Evolutionary conservation across 2,329 filamentous ascomycete genomes (phyloP).

Genomic region (Monosporascus sp.): DNA sequence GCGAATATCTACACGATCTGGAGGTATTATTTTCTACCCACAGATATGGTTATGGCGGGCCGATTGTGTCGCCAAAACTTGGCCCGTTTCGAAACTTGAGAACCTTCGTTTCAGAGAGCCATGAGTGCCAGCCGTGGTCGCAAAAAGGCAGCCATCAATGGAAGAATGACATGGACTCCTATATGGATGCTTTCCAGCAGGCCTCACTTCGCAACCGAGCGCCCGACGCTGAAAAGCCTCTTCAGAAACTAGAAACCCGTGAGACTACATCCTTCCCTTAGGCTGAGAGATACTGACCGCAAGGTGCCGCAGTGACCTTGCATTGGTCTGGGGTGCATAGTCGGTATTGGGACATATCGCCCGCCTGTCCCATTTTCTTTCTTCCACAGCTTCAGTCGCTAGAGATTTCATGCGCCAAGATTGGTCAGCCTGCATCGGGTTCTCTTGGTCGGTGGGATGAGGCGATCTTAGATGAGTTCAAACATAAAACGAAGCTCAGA

Average conservation of each 20-base stretch:
- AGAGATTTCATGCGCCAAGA: slow-evolving; percentile 9
- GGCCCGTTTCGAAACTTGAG: slow-evolving; percentile 5
- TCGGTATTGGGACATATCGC: slow-evolving; percentile 7
- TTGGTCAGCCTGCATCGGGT: slow-evolving; percentile 1
- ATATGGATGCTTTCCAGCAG: slow-evolving; percentile 4
- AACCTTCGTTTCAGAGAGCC: slow-evolving; percentile 9
- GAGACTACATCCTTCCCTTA: background rate
- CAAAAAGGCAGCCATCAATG: slow-evolving; percentile 3
- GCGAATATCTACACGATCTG: slow-evolving; percentile 5
- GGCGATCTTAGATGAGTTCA: slow-evolving; percentile 1
- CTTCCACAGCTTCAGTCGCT: slow-evolving; percentile 9
- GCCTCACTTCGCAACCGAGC: slow-evolving; percentile 7
- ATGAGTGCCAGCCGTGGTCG: slow-evolving; percentile 6
- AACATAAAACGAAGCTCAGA: slow-evolving; percentile 4
- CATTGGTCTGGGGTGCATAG: slow-evolving; percentile 4
- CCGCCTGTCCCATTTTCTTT: slow-evolving; percentile 9
- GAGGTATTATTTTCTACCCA: slow-evolving; percentile 5
- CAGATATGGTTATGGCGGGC: background rate
- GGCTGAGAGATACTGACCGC: background rate
- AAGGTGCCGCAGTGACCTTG: slow-evolving; percentile 3
- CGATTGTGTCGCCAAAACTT: slow-evolving; percentile 2
- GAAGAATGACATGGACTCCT: slow-evolving; percentile 2
- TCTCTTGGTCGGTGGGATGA: background rate
- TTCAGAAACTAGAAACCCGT: slow-evolving; percentile 7
- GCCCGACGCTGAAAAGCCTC: slow-evolving; percentile 1